Evolutionary conservation across 2,329 filamentous ascomycete species (phyloP), one percentile per base, ranked within the genome.

Genomic region (Penicillium capsulatum): DNA sequence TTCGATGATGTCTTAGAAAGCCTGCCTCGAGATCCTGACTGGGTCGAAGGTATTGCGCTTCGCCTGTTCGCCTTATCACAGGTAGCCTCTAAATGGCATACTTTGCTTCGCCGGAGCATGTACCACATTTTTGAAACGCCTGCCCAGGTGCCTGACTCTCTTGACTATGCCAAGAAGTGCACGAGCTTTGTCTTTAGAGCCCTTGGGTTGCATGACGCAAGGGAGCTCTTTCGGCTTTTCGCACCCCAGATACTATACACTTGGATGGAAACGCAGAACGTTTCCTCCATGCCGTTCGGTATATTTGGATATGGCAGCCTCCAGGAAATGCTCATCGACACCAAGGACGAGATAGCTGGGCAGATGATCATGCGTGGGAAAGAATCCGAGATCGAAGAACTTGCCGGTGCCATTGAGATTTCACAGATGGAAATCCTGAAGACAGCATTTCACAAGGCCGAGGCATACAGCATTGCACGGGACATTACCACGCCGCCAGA

Each of bases 111-210:
- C 36, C 81, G 85, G 48, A 89, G 88, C 50, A 85, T 94, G 13
- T 98, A 96, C 61, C 85, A 92, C 61, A 89, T 97, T 15, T 95
- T 97, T 53, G 92, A 97, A 61, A 88, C 84, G 0, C 86, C 90
- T 2, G 87, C 85, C 1, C 80, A 81, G 40, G 79, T 94, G 10
- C 66, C 75, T 3, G 66, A 69, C 8, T 84, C 84, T 5, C 72
- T 75, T 14, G 69, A 73, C 14, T 84, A 96, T 65, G 90, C 91
- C 1, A 78, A 77, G 39, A 76, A 76, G 36, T 94, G 87, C 52
- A 72, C 96, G 30, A 61, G 64, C 3, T 71, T 76, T 9, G 80
- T 96, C 20, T 80, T 90, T 3, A 66, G 61, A 9, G 73, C 75
- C 0, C 74, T 96, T 22, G 67, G 74, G 0, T 74, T 97, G 15